These are phyloP conservation scores for Lactarius sanguifluus DNA, from an alignment of 768 basidiomycete genomes.

Conservation along the genomic window DNA sequence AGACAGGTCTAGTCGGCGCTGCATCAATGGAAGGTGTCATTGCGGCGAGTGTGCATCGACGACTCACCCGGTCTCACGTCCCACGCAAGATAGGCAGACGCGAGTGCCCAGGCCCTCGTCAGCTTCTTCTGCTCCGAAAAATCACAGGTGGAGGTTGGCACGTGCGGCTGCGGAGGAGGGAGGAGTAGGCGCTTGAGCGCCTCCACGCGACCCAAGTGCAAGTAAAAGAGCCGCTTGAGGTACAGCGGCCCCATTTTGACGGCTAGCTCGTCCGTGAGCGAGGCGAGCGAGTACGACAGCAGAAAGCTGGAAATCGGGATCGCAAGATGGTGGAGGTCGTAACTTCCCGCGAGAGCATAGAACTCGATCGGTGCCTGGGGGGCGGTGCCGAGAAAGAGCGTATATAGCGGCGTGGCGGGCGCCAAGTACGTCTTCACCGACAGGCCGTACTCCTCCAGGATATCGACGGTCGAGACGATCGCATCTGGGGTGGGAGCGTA, in stretches of 20 bases:
- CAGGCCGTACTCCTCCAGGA: constrained; percentile 61
- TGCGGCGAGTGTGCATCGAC: neutral
- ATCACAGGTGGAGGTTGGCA: constrained; percentile 68
- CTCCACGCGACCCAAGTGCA: constrained; percentile 80
- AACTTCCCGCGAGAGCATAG: constrained; percentile 66
- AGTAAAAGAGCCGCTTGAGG: constrained; percentile 77
- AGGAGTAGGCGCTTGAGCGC: constrained; percentile 77
- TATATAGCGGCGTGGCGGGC: constrained; percentile 56
- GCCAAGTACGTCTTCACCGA: constrained; percentile 46
- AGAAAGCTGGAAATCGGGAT: constrained; percentile 73
- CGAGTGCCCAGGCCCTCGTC: constrained; percentile 79
- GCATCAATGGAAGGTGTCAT: neutral
- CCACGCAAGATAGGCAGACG: constrained; percentile 82
- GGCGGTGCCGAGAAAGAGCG: constrained; percentile 63
- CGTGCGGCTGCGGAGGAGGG: constrained; percentile 72
- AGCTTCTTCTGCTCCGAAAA: constrained; percentile 76
- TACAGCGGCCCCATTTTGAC: constrained; percentile 71
- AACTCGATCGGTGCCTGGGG: constrained; percentile 68
- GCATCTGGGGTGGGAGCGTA: constrained; percentile 68
- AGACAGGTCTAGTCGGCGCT: constrained; percentile 58
- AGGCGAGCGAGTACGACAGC: constrained; percentile 65
- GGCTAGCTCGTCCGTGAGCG: constrained; percentile 69
- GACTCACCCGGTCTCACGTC: constrained; percentile 72
- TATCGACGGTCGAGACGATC: constrained; percentile 55
- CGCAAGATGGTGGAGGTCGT: constrained; percentile 71